A percentile compares a stretch with the other conserved stretches of the same genome.
These are phyloP conservation scores for Ustilago sp. DNA, from an alignment of 1,284 basidiomycete species.

Conservation along the genomic window DNA sequence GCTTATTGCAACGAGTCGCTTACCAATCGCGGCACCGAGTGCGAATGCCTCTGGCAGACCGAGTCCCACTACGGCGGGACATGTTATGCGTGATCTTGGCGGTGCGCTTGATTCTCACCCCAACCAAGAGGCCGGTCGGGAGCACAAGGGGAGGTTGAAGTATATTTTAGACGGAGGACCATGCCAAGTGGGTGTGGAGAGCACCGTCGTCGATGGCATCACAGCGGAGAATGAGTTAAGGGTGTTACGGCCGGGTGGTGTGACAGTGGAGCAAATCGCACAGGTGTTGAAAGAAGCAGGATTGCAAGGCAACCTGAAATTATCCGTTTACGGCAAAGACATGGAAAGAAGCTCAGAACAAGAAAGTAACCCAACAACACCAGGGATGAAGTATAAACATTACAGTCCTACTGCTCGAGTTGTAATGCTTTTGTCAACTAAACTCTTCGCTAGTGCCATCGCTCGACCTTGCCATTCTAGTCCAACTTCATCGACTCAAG, in stretches of 20 bases:
- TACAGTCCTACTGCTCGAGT: conserved; percentile 79
- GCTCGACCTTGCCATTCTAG: background rate
- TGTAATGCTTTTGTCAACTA: conserved; percentile 43
- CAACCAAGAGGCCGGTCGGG: background rate
- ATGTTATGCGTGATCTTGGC: conserved; percentile 84
- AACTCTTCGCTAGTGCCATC: conserved; percentile 28
- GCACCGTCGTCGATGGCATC: conserved; percentile 89
- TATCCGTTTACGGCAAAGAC: conserved; percentile 66
- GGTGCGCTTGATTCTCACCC: conserved; percentile 73
- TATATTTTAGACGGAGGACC: conserved; percentile 92
- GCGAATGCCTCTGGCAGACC: conserved; percentile 95
- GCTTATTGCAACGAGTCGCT: conserved; percentile 80
- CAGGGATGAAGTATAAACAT: conserved; percentile 99
- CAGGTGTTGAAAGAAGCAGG: conserved; percentile 33
- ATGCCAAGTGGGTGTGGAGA: conserved; percentile 91
- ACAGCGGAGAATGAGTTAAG: conserved; percentile 76
- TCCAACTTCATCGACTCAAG: conserved; percentile 4
- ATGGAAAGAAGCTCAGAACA: conserved; percentile 51
- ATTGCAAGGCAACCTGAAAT: conserved; percentile 21
- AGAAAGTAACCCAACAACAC: conserved; percentile 80
- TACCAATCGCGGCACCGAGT: conserved; percentile 91
- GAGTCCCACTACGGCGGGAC: conserved; percentile 89
- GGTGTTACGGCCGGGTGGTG: conserved; percentile 89
- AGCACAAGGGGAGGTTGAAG: conserved; percentile 71
- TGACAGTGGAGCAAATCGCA: conserved; percentile 82